Evolutionary conservation across 768 basidiomycete species (phyloP).

Genomic region (Pulveroboletus sp.): DNA sequence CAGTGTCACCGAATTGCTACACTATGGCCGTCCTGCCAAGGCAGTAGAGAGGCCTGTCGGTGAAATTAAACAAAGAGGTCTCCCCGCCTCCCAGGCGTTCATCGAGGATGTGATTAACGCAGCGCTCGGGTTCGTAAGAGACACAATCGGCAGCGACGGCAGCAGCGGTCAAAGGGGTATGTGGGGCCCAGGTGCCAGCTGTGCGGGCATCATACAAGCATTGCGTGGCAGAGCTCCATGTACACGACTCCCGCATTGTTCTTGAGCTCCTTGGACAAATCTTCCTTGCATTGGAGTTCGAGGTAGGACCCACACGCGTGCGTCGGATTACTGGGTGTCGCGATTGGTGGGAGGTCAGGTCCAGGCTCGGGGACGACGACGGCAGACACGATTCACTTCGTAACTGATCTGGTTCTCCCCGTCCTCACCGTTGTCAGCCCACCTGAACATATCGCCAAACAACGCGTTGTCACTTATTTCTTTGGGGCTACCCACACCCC

Average conservation of each 20-base stretch:
- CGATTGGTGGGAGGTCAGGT: background rate
- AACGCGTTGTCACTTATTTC: slow-evolving; percentile 55
- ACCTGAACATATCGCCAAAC: slow-evolving; percentile 54
- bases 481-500: background rate
- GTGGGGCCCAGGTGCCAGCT: no score
- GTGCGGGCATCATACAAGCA: no score
- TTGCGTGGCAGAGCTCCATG: no score
- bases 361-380: background rate
- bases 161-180: slow-evolving; percentile 7
- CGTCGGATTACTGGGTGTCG: background rate
- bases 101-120: slow-evolving; percentile 34
- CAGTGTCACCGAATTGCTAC: slow-evolving; percentile 51
- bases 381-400: slow-evolving; percentile 28
- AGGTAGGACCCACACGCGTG: slow-evolving; percentile 34
- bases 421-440: slow-evolving; percentile 59
- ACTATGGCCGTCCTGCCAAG: slow-evolving; percentile 65
- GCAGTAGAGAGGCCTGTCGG: no score
- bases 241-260: slow-evolving; percentile 34
- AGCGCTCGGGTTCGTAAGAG: slow-evolving; percentile 37
- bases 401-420: slow-evolving; percentile 34
- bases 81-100: slow-evolving; percentile 29
- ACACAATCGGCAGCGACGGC: no score
- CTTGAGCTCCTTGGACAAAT: slow-evolving; percentile 43
- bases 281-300: slow-evolving; percentile 45
- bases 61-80: slow-evolving; percentile 9